Base-by-base conservation (phyloP, 768 basidiomycete genomes). In the Psilocybe sp. region DNA sequence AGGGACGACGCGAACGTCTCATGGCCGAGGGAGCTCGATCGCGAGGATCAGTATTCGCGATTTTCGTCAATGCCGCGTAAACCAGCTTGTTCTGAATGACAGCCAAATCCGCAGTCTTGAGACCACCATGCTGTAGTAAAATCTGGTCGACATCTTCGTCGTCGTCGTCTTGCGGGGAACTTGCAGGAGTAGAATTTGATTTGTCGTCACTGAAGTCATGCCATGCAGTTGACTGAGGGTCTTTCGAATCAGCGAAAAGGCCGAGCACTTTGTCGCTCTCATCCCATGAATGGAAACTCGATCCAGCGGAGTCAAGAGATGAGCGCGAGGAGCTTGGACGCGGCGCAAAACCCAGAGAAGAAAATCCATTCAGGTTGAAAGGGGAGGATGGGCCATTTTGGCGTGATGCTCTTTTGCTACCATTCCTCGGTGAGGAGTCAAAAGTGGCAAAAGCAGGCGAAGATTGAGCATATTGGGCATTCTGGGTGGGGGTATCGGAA, bases 251-350 rank as follows among this genome's bases (percentile, higher is more conserved):
- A 33, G 66, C 73, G 62, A 90, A 82, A 18, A 88, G 57, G 40
- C 72, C 76, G 46, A 79, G 64, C 43, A 76, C 64, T 40, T 73
- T 73, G 53, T 85, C 81, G 50, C 78, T 78, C 23, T 84, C 81
- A 48, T 89, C 87, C 78, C 78, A 84, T 4, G 89, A 89, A 62
- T 92, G 89, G 64, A 89, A 92, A 65, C 91, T 92, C 2, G 91
- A 93, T 13, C 91, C 89, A 33, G 75, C 77, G 9, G 89, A 91
- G 51, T 84, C 87, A 16, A 92, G 68, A 5, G 91, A 92, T 12
- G 89, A 87, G 23, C 84, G 78, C 23, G 90, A 92, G 6, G 87
- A 87, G 54, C 84, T 91, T 13, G 77, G 78, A 14, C 87, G 67
- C 4, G 87, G 84, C 34, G 85, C 83, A 46, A 92, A 77, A n/a